A percentile compares a stretch with the other conserved stretches of the same genome.
These are phyloP conservation scores for Apiotrichum montevideense DNA, from an alignment of 1,284 basidiomycete genomes.

Conservation along the genomic window DNA sequence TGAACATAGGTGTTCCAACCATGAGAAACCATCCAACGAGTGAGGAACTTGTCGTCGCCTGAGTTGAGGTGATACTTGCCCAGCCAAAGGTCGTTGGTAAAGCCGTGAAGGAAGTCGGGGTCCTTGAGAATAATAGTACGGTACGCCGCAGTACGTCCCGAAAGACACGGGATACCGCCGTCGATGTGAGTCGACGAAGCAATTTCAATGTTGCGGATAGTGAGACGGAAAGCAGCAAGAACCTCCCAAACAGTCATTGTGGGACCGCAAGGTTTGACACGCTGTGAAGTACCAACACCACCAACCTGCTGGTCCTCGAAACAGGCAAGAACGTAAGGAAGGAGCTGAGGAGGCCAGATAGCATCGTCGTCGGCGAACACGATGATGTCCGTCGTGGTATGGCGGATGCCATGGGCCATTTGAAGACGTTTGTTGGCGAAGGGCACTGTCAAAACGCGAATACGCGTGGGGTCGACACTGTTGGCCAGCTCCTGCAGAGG, in stretches of 20 bases:
- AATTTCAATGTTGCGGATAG: slow-evolving; percentile 89
- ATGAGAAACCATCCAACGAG: slow-evolving; percentile 91
- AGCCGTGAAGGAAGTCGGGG: slow-evolving; percentile 82
- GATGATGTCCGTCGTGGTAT: slow-evolving; percentile 84
- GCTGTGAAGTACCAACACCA: slow-evolving; percentile 82
- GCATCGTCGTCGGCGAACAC: slow-evolving; percentile 94
- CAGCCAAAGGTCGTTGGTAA: slow-evolving; percentile 88
- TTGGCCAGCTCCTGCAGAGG: slow-evolving; percentile 80
- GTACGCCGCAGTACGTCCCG: slow-evolving; percentile 84
- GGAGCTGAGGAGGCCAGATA: slow-evolving; percentile 82
- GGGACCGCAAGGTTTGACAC: slow-evolving; percentile 70
- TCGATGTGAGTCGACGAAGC: slow-evolving; percentile 81
- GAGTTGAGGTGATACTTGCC: slow-evolving; percentile 89
- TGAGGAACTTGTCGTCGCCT: slow-evolving; percentile 88
- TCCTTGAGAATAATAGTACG: slow-evolving; percentile 88
- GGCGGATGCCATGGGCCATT: slow-evolving; percentile 84
- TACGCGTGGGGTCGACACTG: slow-evolving; percentile 71
- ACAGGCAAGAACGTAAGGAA: slow-evolving; percentile 77
- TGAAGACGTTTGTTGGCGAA: slow-evolving; percentile 89
- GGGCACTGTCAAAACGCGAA: slow-evolving; percentile 80
- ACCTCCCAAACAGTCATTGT: slow-evolving; percentile 89
- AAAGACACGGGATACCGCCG: slow-evolving; percentile 82
- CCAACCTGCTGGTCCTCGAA: slow-evolving; percentile 90
- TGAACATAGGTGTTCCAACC: slow-evolving; percentile 91
- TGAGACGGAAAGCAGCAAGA: slow-evolving; percentile 80